Percentiles rank a stretch among this genome's conserved stretches.
These are phyloP conservation scores for Colletotrichum sp. DNA, from an alignment of 2,329 filamentous ascomycete genomes.

Conservation along the genomic window DNA sequence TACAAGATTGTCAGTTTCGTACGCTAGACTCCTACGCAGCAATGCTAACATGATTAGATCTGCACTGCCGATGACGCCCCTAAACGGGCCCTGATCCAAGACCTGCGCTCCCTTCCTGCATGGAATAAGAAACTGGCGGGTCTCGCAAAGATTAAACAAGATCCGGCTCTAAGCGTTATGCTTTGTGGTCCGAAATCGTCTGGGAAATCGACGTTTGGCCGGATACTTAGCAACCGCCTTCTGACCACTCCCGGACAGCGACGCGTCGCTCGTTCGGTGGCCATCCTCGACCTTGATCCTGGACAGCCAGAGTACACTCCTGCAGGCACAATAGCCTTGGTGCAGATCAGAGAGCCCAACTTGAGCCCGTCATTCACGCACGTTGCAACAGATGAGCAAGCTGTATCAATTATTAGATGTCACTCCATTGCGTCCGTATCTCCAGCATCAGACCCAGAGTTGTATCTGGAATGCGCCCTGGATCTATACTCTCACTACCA, in stretches of 20 bases:
- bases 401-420: conserved; percentile 53
- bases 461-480: conserved; percentile 68
- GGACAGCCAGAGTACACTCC: conserved; percentile 78
- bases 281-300: conserved; percentile 74
- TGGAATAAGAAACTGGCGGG: conserved; percentile 66
- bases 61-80: conserved; percentile 58
- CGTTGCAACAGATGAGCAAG: conserved; percentile 34
- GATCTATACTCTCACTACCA: conserved; percentile 68
- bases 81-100: conserved; percentile 54
- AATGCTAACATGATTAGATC: conserved; percentile 46
- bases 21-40: neutral
- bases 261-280: conserved; percentile 39
- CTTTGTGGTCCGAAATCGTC: conserved; percentile 74
- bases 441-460: conserved; percentile 68
- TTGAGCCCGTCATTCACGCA: conserved; percentile 73
- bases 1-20: conserved; percentile 55
- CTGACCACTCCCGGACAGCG: conserved; percentile 51
- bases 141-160: conserved; percentile 40
- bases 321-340: conserved; percentile 72
- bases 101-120: conserved; percentile 60
- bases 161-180: conserved; percentile 50
- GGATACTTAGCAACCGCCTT: conserved; percentile 69
- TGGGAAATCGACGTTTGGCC: conserved; percentile 78
- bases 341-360: conserved; percentile 64
- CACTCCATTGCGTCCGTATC: conserved; percentile 72